Evolutionary conservation across 805 yeast genomes (phyloP).

Genomic region (Saccharomycopsis sp.): DNA sequence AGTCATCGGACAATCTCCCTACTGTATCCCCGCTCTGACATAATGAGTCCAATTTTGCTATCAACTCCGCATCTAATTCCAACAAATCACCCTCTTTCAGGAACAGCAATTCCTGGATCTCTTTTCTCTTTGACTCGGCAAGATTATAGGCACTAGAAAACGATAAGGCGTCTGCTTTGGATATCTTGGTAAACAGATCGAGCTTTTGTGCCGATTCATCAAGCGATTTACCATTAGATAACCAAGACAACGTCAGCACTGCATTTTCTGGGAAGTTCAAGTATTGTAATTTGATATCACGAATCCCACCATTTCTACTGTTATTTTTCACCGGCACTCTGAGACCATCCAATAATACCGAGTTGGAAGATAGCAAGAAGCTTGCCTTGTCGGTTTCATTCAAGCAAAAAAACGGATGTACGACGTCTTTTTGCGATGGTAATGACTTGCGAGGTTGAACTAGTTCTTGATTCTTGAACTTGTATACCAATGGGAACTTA

Average conservation of each 20-base stretch:
- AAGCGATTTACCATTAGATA: not conserved
- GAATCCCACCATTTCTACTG: not conserved
- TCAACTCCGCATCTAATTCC: not conserved
- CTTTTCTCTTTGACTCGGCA: not conserved
- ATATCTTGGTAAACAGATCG: not conserved
- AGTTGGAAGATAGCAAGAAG: not conserved
- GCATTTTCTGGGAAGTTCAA: slow-evolving; percentile 6
- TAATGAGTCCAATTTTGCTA: not conserved
- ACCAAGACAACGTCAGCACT: not conserved
- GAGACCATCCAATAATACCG: slow-evolving; percentile 9
- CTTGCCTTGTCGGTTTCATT: slow-evolving; percentile 1
- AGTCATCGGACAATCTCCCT: not conserved
- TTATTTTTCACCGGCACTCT: slow-evolving; percentile 5
- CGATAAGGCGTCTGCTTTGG: not conserved
- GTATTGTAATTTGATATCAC: slow-evolving; percentile 3
- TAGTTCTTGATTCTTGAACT: slow-evolving; percentile 4
- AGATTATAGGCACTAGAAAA: not conserved
- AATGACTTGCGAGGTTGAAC: slow-evolving; percentile 2
- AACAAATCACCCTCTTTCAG: not conserved
- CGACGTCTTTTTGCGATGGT: slow-evolving; percentile 3
- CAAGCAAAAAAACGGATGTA: slow-evolving; percentile 3
- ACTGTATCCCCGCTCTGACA: not conserved
- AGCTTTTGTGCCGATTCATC: not conserved
- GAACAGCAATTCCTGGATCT: not conserved
- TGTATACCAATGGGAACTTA: slow-evolving; percentile 12